These are phyloP conservation scores for Phlebiopsis flavidoalba DNA, from an alignment of 768 basidiomycete species.

Conservation along the genomic window DNA sequence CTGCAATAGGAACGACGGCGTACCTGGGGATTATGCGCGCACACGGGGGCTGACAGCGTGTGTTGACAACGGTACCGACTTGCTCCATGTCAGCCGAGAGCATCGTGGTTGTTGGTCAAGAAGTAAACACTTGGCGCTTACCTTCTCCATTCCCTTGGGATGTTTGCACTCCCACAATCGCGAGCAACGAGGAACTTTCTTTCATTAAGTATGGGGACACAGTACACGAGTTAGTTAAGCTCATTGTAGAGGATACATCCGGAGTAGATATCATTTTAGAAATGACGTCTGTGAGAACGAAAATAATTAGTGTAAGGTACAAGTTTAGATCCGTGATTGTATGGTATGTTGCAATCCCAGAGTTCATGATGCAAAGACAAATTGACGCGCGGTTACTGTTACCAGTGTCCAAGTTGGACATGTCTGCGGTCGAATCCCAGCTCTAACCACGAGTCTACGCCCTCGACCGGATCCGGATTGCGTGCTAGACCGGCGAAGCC, in stretches of 20 bases:
- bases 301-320: not conserved
- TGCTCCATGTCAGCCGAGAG: not conserved
- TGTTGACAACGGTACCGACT: not conserved
- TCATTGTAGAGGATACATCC: not conserved
- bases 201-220: not conserved
- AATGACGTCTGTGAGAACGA: not conserved
- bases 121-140: not conserved
- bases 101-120: not conserved
- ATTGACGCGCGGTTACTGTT: constrained; percentile 12
- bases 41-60: not conserved
- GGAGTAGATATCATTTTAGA: not conserved
- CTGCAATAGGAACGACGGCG: not conserved
- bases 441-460: constrained; percentile 54
- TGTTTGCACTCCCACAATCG: not conserved
- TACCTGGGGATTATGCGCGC: not conserved
- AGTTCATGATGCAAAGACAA: not conserved
- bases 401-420: constrained; percentile 67
- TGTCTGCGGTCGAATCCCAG: constrained; percentile 49
- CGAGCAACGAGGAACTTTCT: not conserved
- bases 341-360: not conserved
- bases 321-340: not conserved
- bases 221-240: not conserved
- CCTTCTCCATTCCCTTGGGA: not conserved
- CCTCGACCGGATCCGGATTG: constrained; percentile 27
- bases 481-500: constrained; percentile 56